Evolutionary conservation across 345 rosid genomes (phyloP).

Genomic region (Pelargonium nanum): DNA sequence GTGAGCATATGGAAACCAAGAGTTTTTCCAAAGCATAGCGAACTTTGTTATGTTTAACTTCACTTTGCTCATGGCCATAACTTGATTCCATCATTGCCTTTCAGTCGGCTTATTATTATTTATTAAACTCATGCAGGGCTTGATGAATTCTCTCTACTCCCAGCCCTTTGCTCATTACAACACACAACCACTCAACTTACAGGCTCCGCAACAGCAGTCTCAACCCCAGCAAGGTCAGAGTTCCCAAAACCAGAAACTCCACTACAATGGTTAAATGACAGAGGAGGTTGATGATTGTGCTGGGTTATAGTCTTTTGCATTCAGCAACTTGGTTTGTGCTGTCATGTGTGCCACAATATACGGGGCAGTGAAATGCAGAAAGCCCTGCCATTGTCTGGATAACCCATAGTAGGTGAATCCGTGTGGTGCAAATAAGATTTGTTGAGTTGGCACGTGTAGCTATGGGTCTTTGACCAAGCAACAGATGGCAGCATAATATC

Average conservation of each 20-base stretch:
- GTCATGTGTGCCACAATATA: conserved; percentile 39
- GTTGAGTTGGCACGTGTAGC: conserved; percentile 9
- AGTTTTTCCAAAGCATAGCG: too few relatives aligned
- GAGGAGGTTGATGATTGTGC: conserved; percentile 18
- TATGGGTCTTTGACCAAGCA: conserved; percentile 20
- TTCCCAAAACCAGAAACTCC: conserved; percentile 71
- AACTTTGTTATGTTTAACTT: too few relatives aligned
- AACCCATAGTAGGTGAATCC: conserved; percentile 17
- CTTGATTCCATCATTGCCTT: background rate
- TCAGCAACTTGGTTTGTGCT: conserved; percentile 72
- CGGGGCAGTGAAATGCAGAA: conserved; percentile 17
- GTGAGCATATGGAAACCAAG: too few relatives aligned
- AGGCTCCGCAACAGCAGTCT: conserved; percentile 35
- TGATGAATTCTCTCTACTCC: conserved; percentile 86
- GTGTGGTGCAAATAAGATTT: conserved; percentile 18
- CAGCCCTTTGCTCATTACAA: conserved; percentile 85
- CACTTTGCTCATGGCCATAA: too few relatives aligned
- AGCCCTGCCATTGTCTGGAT: conserved; percentile 18
- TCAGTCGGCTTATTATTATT: background rate
- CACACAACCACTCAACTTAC: conserved; percentile 64
- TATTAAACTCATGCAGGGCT: conserved; percentile 44
- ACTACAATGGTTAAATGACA: conserved; percentile 62
- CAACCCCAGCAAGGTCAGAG: conserved; percentile 69
- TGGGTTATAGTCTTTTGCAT: conserved; percentile 69
- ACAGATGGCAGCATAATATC: conserved; percentile 27